Evolutionary conservation across 345 rosid species (phyloP), one percentile per base, ranked within the genome.

Genomic region (Trapa bicornis): DNA sequence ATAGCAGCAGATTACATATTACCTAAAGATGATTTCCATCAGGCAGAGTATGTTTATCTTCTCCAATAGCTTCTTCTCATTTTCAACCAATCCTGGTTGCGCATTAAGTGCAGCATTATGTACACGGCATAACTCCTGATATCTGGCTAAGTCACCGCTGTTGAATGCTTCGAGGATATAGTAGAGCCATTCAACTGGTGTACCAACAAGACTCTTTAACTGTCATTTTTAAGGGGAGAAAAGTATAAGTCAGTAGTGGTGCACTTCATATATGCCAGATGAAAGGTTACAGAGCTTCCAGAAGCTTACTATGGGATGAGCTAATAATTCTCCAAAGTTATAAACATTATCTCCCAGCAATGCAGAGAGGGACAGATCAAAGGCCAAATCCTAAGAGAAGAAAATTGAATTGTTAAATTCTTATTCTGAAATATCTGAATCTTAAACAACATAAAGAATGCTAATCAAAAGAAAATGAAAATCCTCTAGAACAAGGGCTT

Each of bases 1-100:
- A 37, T 37, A 22, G 37, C 14, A 53, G 36, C 32, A 47, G n/a
- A 15, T 6, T 48, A 3, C 13, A 61, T 41, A 76, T n/a, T 69
- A 94, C 99, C 98, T 95, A 79, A 95, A 95, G 75, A 95, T 95
- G 71, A 95, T 95, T 80, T 95, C 99, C 81, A 91, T 95, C 65
- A 95, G 83, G 79, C 98, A 88, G 61, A 95, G 98, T 72, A 95
- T 95, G 80, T 95, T 91, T 66, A 95, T 89, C 80, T 95, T 95
- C 73, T 95, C 99, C 85, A 92, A 73, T 7, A 95, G 81, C 78
- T 91, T 89, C 75, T 83, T 81, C 83, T 87, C 89, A 66, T 95
- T 91, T 76, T 87, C 96, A 75, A 95, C 97, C 42, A 95, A 77
- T 42, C 98, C 99, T 58, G 98, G 98, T 70, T 95, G 99, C 65